Evolutionary conservation across 2,329 filamentous ascomycete species (phyloP).

Genomic region (Pestalotiopsis sp.): DNA sequence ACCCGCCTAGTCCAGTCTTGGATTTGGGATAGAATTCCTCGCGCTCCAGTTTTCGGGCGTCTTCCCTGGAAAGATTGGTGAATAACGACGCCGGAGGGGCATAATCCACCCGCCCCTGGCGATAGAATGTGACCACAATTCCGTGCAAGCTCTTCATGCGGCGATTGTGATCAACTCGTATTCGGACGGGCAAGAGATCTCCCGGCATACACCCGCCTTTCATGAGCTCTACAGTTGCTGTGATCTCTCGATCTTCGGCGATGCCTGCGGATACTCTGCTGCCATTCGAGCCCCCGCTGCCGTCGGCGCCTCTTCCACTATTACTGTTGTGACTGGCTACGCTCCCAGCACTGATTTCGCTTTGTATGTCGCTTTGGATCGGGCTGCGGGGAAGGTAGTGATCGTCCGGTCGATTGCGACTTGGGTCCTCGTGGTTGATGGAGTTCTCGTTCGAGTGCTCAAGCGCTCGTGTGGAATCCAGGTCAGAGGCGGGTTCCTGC

Average conservation of each 20-base stretch:
- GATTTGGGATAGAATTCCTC: slow-evolving; percentile 89
- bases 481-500: slow-evolving; percentile 38
- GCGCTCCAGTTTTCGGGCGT: slow-evolving; percentile 70
- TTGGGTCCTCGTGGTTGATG: slow-evolving; percentile 41
- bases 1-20: slow-evolving; percentile 80
- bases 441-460: slow-evolving; percentile 45
- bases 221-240: slow-evolving; percentile 79
- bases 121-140: slow-evolving; percentile 89
- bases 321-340: slow-evolving; percentile 68
- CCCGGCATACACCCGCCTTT: slow-evolving; percentile 86
- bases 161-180: slow-evolving; percentile 86
- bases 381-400: slow-evolving; percentile 43
- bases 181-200: slow-evolving; percentile 77
- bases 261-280: slow-evolving; percentile 51
- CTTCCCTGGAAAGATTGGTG: slow-evolving; percentile 59
- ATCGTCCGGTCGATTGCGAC: slow-evolving; percentile 32
- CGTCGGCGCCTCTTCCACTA: slow-evolving; percentile 46
- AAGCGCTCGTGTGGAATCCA: slow-evolving; percentile 38
- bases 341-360: slow-evolving; percentile 74
- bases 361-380: slow-evolving; percentile 59
- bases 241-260: slow-evolving; percentile 77
- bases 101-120: slow-evolving; percentile 88
- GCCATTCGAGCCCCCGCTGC: slow-evolving; percentile 52
- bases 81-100: slow-evolving; percentile 58
- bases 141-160: slow-evolving; percentile 88